These are phyloP conservation scores for Wickerhamomyces canadensis DNA, from an alignment of 805 yeast genomes.

Conservation along the genomic window DNA sequence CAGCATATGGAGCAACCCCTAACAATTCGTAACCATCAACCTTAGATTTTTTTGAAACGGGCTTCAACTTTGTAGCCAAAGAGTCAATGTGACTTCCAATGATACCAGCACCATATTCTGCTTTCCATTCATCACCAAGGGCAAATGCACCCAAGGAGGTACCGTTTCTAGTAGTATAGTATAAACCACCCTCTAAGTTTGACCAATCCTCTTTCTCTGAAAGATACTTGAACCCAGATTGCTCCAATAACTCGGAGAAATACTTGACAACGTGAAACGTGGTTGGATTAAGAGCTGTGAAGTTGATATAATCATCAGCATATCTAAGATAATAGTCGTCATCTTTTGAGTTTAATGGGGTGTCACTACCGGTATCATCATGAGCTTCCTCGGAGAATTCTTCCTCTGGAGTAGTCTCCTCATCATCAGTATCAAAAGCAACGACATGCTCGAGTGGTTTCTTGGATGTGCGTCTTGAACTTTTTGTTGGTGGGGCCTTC, in stretches of 20 bases:
- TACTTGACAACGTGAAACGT: slow-evolving; percentile 63
- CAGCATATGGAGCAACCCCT: slow-evolving; percentile 84
- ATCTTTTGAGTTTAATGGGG: slow-evolving; percentile 1
- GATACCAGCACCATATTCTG: slow-evolving; percentile 60
- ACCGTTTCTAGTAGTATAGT: slow-evolving; percentile 65
- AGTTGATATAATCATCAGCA: slow-evolving; percentile 55
- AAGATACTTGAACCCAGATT: slow-evolving; percentile 59
- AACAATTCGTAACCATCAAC: slow-evolving; percentile 72
- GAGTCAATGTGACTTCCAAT: slow-evolving; percentile 78
- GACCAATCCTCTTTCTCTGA: slow-evolving; percentile 49
- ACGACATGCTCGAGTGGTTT: slow-evolving; percentile 6
- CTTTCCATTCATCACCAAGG: slow-evolving; percentile 61
- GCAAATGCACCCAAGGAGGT: slow-evolving; percentile 64
- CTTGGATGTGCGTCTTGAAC: background rate
- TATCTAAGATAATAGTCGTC: slow-evolving; percentile 26
- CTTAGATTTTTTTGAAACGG: slow-evolving; percentile 52
- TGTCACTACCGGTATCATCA: slow-evolving; percentile 1
- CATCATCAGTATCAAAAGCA: slow-evolving; percentile 20
- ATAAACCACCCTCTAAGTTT: slow-evolving; percentile 42
- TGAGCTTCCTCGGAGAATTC: slow-evolving; percentile 9
- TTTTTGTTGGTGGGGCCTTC: slow-evolving; percentile 5
- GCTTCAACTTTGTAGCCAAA: slow-evolving; percentile 63
- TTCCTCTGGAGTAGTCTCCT: slow-evolving; percentile 19
- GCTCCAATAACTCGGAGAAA: slow-evolving; percentile 42
- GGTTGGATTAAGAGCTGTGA: slow-evolving; percentile 70